Evolutionary conservation across 352 stramenopile genomes (phyloP), one percentile per base, ranked within the genome.

Genomic region (Plasmopara halstedii): DNA sequence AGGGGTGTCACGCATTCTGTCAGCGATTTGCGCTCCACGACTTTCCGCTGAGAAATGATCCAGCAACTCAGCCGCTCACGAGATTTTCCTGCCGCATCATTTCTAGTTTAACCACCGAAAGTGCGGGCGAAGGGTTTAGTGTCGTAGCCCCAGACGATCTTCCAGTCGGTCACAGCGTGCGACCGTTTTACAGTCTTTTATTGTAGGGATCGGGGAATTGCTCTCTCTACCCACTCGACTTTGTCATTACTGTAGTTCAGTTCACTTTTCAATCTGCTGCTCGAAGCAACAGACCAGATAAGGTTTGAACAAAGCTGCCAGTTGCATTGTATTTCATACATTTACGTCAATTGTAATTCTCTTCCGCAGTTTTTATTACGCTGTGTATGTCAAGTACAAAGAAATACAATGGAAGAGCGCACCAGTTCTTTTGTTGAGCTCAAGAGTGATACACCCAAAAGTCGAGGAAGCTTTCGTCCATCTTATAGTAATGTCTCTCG

Each of bases 341-440:
- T n/a, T n/a, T n/a, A n/a, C n/a, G 36, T 10, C 11, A 42, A 42
- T 42, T 42, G 36, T 20, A 3, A 15, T 23, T 26, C 31, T n/a
- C 15, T 44, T 23, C 27, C 45, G 6, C 6, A 33, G 22, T 57
- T 34, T 31, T 37, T 21, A 3, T 25, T 22, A 22, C 13, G 19
- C 29, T 4, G 50, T 65, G 52, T 45, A 65, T 62, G 52, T 44
- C 46, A 54, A 52, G 22, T 42, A 37, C 43, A 45, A 3, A 46
- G 51, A 2, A 50, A 53, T 4, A 71, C 62, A 27, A 77, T 83
- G 67, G 70, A 80, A 58, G 62, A 80, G 45, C 64, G 63, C 40
- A 72, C 53, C 6, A 75, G 57, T 52, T 75, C 70, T 21, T 83
- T 80, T 49, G 44, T 83, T 23, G 65, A 83, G 53, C 55, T 77